A percentile compares a stretch with the other conserved stretches of the same genome.
Conservation (phyloP, 1,139 yeast species). For the Schwanniomyces etchellsii region DNA sequence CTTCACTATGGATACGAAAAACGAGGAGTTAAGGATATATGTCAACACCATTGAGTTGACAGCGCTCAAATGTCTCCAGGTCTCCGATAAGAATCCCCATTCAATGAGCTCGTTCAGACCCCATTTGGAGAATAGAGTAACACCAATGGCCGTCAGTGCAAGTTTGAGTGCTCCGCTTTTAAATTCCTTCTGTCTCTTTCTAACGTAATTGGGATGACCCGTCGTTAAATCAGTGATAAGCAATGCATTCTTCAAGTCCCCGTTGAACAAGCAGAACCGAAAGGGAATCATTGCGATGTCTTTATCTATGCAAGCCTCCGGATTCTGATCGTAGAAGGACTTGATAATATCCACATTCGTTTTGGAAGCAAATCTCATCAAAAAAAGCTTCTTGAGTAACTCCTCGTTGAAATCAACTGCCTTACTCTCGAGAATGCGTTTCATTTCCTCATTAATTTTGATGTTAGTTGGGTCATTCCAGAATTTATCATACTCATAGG, state of each 20-base stretch:
- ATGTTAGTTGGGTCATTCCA: slow-evolving; percentile 15
- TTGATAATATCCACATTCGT: slow-evolving; percentile 27
- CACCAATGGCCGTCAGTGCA: slow-evolving; percentile 26
- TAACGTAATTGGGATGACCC: slow-evolving; percentile 48
- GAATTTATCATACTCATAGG: slow-evolving; percentile 18
- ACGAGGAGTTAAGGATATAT: slow-evolving; percentile 57
- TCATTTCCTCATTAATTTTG: slow-evolving; percentile 14
- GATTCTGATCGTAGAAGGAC: slow-evolving; percentile 30
- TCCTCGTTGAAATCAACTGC: slow-evolving; percentile 15
- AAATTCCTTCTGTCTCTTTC: slow-evolving; percentile 22
- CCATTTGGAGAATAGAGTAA: slow-evolving; percentile 33
- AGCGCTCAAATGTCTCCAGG: slow-evolving; percentile 42
- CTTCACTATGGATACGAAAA: slow-evolving; percentile 54
- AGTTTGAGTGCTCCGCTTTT: slow-evolving; percentile 24
- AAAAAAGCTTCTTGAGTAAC: slow-evolving; percentile 25
- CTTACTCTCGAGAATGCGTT: slow-evolving; percentile 16
- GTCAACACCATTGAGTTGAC: slow-evolving; percentile 60
- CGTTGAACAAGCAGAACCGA: slow-evolving; percentile 52
- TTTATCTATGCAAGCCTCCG: slow-evolving; percentile 30
- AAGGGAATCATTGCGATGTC: slow-evolving; percentile 57
- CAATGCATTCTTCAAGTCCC: slow-evolving; percentile 54
- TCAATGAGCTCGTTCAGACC: slow-evolving; percentile 35
- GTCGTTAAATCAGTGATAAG: slow-evolving; percentile 56
- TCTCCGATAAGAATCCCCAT: slow-evolving; percentile 24
- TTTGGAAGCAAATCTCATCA: slow-evolving; percentile 28